These are phyloP conservation scores for Trapa incisa DNA, from an alignment of 345 rosid species.

Conservation along the genomic window DNA sequence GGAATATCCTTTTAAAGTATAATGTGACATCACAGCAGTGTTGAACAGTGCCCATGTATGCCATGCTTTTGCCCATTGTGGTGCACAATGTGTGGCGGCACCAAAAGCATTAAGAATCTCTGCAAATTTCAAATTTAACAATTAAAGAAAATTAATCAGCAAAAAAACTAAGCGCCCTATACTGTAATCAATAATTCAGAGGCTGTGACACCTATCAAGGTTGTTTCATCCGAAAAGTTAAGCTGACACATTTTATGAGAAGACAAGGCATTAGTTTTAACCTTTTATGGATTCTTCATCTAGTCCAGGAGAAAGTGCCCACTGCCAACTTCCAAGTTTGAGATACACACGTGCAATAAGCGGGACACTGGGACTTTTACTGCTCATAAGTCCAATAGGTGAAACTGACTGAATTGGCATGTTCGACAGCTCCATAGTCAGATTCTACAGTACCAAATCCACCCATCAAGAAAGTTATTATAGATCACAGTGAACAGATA, in stretches of 20 bases:
- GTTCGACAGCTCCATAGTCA: conserved; percentile 64
- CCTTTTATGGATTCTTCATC: conserved; percentile 91
- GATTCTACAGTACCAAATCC: conserved; percentile 29
- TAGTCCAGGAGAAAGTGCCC: conserved; percentile 78
- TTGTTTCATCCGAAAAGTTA: background rate
- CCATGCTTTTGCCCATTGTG: conserved; percentile 96
- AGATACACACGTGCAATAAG: conserved; percentile 82
- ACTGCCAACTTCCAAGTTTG: conserved; percentile 77
- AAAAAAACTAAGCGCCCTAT: background rate
- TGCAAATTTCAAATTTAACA: conserved; percentile 14
- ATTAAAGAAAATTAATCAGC: background rate
- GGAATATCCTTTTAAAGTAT: conserved; percentile 52
- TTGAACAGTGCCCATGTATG: conserved; percentile 95
- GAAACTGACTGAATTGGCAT: conserved; percentile 39
- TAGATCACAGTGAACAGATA: background rate
- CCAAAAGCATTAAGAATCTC: conserved; percentile 67
- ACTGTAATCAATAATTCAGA: background rate
- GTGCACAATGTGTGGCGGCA: conserved; percentile 66
- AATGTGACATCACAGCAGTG: conserved; percentile 95
- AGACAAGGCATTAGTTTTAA: conserved; percentile 8
- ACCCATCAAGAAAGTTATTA: background rate
- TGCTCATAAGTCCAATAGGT: conserved; percentile 31
- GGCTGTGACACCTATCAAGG: background rate
- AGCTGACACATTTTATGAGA: background rate
- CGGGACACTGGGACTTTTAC: conserved; percentile 44